Conservation (phyloP, 495 filamentous ascomycete species). For the Diplogelasinospora grovesii region DNA sequence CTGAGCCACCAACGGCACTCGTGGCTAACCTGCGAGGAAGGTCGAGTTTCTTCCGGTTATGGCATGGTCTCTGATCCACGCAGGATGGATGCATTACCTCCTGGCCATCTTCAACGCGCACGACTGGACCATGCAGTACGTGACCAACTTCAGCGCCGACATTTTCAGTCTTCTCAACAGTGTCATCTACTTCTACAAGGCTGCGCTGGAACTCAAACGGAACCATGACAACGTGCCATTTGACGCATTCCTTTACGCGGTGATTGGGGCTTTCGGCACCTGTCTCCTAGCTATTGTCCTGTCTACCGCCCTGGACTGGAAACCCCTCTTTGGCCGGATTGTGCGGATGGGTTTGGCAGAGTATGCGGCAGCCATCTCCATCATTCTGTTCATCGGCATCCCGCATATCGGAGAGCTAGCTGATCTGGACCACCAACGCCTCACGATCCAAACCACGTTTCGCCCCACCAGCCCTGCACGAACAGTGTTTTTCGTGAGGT, state of each 20-base stretch:
- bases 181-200: constrained; percentile 72
- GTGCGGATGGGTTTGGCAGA: constrained; percentile 58
- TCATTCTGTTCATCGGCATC: constrained; percentile 61
- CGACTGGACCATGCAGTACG: constrained; percentile 73
- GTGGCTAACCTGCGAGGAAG: constrained; percentile 21
- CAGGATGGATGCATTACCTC: constrained; percentile 63
- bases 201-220: constrained; percentile 60
- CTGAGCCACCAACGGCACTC: neutral
- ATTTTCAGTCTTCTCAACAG: constrained; percentile 67
- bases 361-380: constrained; percentile 66
- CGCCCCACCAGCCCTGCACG: constrained; percentile 53
- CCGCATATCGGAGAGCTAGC: constrained; percentile 61
- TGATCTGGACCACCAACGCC: constrained; percentile 53
- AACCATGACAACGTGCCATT: constrained; percentile 53
- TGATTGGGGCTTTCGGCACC: constrained; percentile 64
- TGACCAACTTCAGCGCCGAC: constrained; percentile 65
- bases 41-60: constrained; percentile 65
- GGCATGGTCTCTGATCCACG: constrained; percentile 68
- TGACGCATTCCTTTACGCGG: constrained; percentile 63
- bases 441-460: constrained; percentile 53
- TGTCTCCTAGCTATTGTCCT: constrained; percentile 62
- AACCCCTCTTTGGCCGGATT: constrained; percentile 59
- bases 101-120: constrained; percentile 67
- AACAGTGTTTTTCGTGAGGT: constrained; percentile 54
- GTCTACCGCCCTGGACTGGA: constrained; percentile 58